Evolutionary conservation across 2,329 filamentous ascomycete species (phyloP), one percentile per base, ranked within the genome.

Genomic region (Tolypocladium nubicola): DNA sequence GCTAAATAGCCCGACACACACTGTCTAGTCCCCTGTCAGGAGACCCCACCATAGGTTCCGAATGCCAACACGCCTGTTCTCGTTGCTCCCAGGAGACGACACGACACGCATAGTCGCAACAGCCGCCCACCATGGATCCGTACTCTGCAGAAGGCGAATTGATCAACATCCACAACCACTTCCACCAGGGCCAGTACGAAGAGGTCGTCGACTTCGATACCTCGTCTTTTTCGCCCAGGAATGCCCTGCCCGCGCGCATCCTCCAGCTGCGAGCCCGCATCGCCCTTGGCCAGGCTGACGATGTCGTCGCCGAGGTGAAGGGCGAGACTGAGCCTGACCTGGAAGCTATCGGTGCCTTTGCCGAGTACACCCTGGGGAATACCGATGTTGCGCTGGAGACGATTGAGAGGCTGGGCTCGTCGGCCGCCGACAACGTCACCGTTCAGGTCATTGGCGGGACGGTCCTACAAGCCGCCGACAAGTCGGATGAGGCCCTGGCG

Each of bases 381-480:
- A 72, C 74, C 35, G 80, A 85, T 10, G 79, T 81, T 43, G 89
- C 89, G 9, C 73, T 88, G 40, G 74, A 79, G 63, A 75, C 79
- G 19, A 77, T 86, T 30, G 82, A 92, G 74, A 81, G 82, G 65
- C 80, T 97, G 33, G 84, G 82, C 1, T 80, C 82, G 60, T 79
- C 82, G 16, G 77, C 85, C 19, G 79, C 79, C 26, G 89, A 94
- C 59, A 95, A 96, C 68, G 73, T 83, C 56, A 86, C 81, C 0
- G 91, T 97, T 39, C 90, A 97, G 76, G 77, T 96, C 43, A 73
- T 93, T 9, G 86, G 82, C 35, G 92, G 88, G n/a, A 93, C 85
- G 0, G 83, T 97, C 53, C 76, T 97, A 60, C 89, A 93, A 68
- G 84, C 84, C 23, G 85, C 84, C 26, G 92, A 88, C 35, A 87